Evolutionary conservation across 768 basidiomycete species (phyloP).

Genomic region (Amanita fuliginea): DNA sequence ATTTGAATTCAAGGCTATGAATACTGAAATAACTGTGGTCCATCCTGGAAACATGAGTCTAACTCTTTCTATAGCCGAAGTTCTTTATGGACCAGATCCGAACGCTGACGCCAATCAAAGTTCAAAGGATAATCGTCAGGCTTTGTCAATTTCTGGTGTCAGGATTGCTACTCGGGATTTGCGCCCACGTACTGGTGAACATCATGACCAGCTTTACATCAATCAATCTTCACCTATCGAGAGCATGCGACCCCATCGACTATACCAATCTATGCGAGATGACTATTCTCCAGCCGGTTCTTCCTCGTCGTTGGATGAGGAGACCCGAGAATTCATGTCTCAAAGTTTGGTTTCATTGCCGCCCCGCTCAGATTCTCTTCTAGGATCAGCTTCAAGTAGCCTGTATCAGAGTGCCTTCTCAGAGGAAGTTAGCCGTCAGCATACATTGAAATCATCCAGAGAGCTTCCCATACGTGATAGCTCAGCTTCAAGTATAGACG

Average conservation of each 20-base stretch:
- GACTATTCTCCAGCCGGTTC: conserved; percentile 36
- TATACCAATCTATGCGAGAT: conserved; percentile 14
- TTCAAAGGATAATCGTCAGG: conserved; percentile 25
- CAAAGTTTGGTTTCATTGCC: conserved; percentile 62
- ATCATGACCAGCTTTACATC: neutral
- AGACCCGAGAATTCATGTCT: conserved; percentile 56
- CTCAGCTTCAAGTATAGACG: neutral
- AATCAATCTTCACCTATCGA: neutral
- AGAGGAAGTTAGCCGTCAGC: neutral
- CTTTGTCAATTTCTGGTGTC: conserved; percentile 46
- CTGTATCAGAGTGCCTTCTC: conserved; percentile 75
- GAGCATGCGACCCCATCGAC: conserved; percentile 11
- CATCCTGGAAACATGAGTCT: conserved; percentile 53
- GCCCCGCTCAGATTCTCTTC: conserved; percentile 30
- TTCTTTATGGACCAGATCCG: conserved; percentile 44
- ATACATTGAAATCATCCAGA: neutral
- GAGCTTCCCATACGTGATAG: neutral
- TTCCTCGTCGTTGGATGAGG: conserved; percentile 54
- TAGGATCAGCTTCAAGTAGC: conserved; percentile 44
- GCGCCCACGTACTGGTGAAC: neutral
- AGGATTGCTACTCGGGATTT: conserved; percentile 26
- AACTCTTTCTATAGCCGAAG: conserved; percentile 43
- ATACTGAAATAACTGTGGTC: conserved; percentile 60
- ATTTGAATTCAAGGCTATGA: conserved; percentile 65
- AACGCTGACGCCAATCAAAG: conserved; percentile 2